Evolutionary conservation across 768 basidiomycete species (phyloP).

Genomic region (Naganishia vishniacii): DNA sequence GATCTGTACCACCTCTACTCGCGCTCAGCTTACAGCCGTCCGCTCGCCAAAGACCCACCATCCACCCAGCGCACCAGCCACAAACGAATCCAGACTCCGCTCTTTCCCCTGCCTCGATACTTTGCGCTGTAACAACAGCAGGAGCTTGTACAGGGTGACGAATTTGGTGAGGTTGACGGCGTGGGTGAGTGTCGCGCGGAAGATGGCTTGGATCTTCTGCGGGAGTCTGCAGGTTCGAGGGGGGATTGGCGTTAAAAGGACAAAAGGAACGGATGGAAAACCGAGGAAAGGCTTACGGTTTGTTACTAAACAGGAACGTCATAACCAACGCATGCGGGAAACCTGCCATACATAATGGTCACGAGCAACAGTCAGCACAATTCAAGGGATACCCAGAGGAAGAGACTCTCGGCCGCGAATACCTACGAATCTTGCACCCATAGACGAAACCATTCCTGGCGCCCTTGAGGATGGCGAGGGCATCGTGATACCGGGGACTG

Average conservation of each 20-base stretch:
- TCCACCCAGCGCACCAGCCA: conserved; percentile 87
- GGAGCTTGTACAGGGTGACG: conserved; percentile 83
- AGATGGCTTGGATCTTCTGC: conserved; percentile 55
- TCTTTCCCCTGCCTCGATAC: conserved; percentile 60
- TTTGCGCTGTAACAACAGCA: conserved; percentile 71
- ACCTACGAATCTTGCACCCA: conserved; percentile 45
- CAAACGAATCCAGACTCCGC: conserved; percentile 73
- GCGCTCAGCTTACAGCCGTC: conserved; percentile 50
- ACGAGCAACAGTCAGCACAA: not conserved
- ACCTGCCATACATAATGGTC: conserved; percentile 47
- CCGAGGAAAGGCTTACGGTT: conserved; percentile 57
- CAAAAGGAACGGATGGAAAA: conserved; percentile 11
- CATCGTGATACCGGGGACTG: conserved; percentile 74
- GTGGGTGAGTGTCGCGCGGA: conserved; percentile 80
- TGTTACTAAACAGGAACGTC: conserved; percentile 87
- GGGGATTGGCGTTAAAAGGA: no score
- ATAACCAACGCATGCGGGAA: conserved; percentile 96
- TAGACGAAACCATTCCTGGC: conserved; percentile 53
- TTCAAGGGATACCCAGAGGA: not conserved
- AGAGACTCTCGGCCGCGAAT: no score
- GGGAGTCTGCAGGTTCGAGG: conserved; percentile 26
- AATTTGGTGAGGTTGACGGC: conserved; percentile 89
- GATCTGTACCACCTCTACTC: conserved; percentile 56
- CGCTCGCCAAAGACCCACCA: conserved; percentile 54
- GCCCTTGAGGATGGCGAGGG: conserved; percentile 88